Percentiles rank a stretch among this genome's conserved stretches.
Conservation (phyloP, 2,329 filamentous ascomycete genomes). For the Helotiales sp. region DNA sequence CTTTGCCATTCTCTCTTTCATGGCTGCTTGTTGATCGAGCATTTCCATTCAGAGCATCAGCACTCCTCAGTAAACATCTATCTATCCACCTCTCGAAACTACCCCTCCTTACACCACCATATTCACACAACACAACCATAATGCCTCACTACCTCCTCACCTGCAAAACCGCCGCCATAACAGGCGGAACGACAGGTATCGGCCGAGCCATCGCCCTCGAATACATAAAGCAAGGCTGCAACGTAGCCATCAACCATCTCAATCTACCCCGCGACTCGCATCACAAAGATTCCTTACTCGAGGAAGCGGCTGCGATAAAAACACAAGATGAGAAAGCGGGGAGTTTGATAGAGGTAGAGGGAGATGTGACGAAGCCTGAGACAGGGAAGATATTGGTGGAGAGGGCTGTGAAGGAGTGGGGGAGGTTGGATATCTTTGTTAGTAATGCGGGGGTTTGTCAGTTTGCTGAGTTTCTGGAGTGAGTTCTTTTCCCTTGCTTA, state of each 20-base stretch:
- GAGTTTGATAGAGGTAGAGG: constrained; percentile 65
- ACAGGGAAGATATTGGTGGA: constrained; percentile 69
- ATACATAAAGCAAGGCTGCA: constrained; percentile 75
- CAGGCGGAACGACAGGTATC: constrained; percentile 83
- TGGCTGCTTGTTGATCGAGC: too few relatives aligned
- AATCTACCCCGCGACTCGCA: constrained; percentile 53
- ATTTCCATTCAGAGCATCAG: too few relatives aligned
- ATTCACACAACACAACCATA: too few relatives aligned
- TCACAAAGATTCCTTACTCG: constrained; percentile 54
- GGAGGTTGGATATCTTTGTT: constrained; percentile 74
- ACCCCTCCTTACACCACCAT: constrained; percentile 2
- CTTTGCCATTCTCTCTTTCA: background rate
- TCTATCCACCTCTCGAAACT: too few relatives aligned
- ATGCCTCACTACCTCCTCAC: constrained; percentile 52
- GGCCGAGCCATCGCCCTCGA: constrained; percentile 81
- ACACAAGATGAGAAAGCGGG: constrained; percentile 43
- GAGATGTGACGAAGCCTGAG: constrained; percentile 74
- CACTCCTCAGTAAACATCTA: too few relatives aligned
- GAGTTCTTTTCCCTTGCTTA: constrained; percentile 24
- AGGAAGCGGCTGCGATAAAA: constrained; percentile 51
- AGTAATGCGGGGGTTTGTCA: constrained; percentile 87
- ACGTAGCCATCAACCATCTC: constrained; percentile 79
- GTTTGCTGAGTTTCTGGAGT: constrained; percentile 84
- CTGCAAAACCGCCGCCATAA: constrained; percentile 82
- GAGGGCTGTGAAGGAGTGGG: constrained; percentile 61